Evolutionary conservation across 1,284 basidiomycete genomes (phyloP).

Genomic region (Cryptococcus sp.): DNA sequence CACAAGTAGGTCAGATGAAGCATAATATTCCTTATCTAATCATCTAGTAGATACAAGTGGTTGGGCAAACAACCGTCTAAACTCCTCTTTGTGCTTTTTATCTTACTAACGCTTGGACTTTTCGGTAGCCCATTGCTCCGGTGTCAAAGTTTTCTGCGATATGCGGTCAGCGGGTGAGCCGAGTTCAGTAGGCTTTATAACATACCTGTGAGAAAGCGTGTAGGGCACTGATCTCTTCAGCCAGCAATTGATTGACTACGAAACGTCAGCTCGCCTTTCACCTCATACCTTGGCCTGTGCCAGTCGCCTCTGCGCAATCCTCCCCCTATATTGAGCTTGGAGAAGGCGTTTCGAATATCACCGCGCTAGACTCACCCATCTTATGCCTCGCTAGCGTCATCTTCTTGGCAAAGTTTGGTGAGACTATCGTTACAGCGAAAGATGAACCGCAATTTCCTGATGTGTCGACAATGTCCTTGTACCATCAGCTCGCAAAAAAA

Average conservation of each 20-base stretch:
- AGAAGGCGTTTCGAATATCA: too few species aligned
- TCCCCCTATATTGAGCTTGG: background rate
- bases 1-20: too few species aligned
- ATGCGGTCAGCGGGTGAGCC: background rate
- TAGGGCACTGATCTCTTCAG: constrained; percentile 40
- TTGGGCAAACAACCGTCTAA: too few species aligned
- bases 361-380: constrained; percentile 30
- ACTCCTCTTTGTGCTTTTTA: background rate
- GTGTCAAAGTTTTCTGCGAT: constrained; percentile 42
- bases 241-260: constrained; percentile 42
- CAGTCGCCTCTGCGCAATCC: background rate
- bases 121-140: constrained; percentile 45
- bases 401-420: constrained; percentile 43
- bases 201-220: constrained; percentile 47
- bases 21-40: too few species aligned
- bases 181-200: background rate
- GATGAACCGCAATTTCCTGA: constrained; percentile 48
- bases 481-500: background rate
- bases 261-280: background rate
- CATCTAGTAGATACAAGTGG: too few species aligned
- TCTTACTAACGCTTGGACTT: constrained; percentile 10
- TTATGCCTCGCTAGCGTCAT: constrained; percentile 45
- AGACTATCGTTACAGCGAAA: constrained; percentile 43
- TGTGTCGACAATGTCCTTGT: constrained; percentile 42
- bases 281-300: background rate